Evolutionary conservation across 164 flowering plant genomes (phyloP).

Genomic region (Sedum album): DNA sequence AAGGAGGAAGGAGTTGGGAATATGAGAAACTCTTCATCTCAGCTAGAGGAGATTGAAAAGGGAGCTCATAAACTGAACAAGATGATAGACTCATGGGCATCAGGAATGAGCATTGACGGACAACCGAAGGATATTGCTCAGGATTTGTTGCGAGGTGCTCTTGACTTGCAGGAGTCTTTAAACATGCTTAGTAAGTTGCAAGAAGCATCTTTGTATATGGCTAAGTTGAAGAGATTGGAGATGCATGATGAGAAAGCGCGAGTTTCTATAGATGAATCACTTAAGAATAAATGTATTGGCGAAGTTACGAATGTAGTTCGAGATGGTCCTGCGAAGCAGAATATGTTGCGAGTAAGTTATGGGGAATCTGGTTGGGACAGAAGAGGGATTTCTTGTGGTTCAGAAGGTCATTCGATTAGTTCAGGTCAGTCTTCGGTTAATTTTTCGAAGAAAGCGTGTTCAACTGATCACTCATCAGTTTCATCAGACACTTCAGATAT

Average conservation of each 20-base stretch:
- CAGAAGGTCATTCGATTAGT: conserved; percentile 46
- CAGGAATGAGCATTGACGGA: conserved; percentile 25
- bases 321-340: conserved; percentile 47
- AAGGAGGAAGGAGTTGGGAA: conserved; percentile 23
- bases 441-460: conserved; percentile 19
- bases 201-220: conserved; percentile 44
- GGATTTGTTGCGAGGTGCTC: conserved; percentile 67
- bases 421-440: conserved; percentile 42
- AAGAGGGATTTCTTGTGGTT: conserved; percentile 20
- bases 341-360: conserved; percentile 31
- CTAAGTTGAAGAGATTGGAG: conserved; percentile 35
- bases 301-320: conserved; percentile 39
- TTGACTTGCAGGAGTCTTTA: conserved; percentile 75
- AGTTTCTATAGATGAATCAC: conserved; percentile 33
- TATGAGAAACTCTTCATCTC: conserved; percentile 26
- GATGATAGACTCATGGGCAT: conserved; percentile 56
- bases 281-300: conserved; percentile 31
- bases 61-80: conserved; percentile 66
- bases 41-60: conserved; percentile 53
- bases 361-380: conserved; percentile 10
- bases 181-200: conserved; percentile 63
- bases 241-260: conserved; percentile 26
- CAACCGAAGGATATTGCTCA: conserved; percentile 46
- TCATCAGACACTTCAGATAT: conserved; percentile 21
- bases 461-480: conserved; percentile 21